Evolutionary conservation across 2,329 filamentous ascomycete genomes (phyloP).

Genomic region (Paramyrothecium roridum): DNA sequence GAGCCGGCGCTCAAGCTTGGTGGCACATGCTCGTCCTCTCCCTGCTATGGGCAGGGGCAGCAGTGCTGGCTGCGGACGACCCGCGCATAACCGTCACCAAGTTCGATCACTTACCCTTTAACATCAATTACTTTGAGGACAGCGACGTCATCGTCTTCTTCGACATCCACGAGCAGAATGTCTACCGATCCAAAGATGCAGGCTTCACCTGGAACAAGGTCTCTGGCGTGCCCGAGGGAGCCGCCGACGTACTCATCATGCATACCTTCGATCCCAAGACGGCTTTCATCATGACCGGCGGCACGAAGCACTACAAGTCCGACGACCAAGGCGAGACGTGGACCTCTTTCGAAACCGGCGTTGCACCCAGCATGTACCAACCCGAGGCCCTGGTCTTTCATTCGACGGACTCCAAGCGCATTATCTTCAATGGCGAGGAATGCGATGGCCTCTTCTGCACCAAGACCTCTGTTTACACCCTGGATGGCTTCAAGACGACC

Average conservation of each 20-base stretch:
- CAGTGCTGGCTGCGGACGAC: constrained; percentile 55
- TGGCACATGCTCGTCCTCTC: constrained; percentile 51
- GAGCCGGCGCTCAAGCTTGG: constrained; percentile 43
- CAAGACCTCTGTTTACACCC: constrained; percentile 70
- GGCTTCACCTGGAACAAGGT: constrained; percentile 73
- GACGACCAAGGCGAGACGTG: constrained; percentile 79
- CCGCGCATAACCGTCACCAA: constrained; percentile 63
- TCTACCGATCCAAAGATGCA: constrained; percentile 78
- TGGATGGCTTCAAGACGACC: constrained; percentile 75
- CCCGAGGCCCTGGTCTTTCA: constrained; percentile 68
- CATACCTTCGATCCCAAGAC: constrained; percentile 76
- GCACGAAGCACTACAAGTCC: constrained; percentile 76
- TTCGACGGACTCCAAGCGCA: constrained; percentile 75
- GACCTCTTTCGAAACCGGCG: constrained; percentile 66
- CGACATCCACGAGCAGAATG: constrained; percentile 58
- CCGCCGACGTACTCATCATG: constrained; percentile 62
- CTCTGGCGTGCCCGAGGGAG: constrained; percentile 60
- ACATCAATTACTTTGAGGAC: constrained; percentile 87
- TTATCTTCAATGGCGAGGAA: constrained; percentile 77
- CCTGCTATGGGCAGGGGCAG: constrained; percentile 32
- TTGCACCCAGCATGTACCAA: constrained; percentile 52
- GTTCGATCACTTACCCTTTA: constrained; percentile 64
- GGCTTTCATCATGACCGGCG: constrained; percentile 74
- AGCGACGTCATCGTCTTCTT: constrained; percentile 78
- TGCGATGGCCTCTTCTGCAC: constrained; percentile 64